phyloP scores from a whole-genome alignment of 1,284 basidiomycete species.

The Trametes versicolor region DNA sequence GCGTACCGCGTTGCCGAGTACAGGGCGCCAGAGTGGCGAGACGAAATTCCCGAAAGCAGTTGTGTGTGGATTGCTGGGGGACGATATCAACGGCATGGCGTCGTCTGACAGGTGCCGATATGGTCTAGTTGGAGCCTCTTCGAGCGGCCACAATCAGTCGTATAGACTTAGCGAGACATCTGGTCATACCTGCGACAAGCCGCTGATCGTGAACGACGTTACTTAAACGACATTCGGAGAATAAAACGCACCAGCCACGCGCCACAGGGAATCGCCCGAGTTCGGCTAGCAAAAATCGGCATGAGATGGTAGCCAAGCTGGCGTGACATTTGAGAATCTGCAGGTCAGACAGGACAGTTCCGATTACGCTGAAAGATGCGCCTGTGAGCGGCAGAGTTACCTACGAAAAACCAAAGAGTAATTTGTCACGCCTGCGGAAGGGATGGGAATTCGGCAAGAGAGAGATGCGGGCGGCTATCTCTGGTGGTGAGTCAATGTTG shows the following conservation, averaged over 20 bases:
- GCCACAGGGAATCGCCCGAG: not conserved
- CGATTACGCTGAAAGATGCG: not conserved
- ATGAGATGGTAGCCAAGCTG: not conserved
- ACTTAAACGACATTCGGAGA: slow-evolving; percentile 1
- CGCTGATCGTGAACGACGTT: not conserved
- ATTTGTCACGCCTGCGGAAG: not conserved
- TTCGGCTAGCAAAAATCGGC: not conserved
- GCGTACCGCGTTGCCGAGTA: not conserved
- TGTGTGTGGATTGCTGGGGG: not conserved
- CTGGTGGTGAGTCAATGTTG: not conserved
- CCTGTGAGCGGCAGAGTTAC: not conserved
- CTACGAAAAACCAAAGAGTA: not conserved
- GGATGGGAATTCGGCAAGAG: not conserved
- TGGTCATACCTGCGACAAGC: not conserved
- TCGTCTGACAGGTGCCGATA: not conserved
- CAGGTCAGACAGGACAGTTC: not conserved
- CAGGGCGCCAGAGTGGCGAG: not conserved
- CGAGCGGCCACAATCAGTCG: not conserved
- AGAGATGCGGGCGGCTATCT: not conserved
- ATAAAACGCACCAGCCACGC: slow-evolving; percentile 3
- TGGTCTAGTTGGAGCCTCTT: not conserved
- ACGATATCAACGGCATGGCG: not conserved
- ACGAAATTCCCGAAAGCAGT: not conserved
- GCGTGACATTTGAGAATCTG: not conserved
- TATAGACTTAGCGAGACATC: not conserved